Percentiles rank a stretch among this genome's conserved stretches.
Conservation (phyloP, 2,329 filamentous ascomycete genomes). For the Talaromyces sp. region DNA sequence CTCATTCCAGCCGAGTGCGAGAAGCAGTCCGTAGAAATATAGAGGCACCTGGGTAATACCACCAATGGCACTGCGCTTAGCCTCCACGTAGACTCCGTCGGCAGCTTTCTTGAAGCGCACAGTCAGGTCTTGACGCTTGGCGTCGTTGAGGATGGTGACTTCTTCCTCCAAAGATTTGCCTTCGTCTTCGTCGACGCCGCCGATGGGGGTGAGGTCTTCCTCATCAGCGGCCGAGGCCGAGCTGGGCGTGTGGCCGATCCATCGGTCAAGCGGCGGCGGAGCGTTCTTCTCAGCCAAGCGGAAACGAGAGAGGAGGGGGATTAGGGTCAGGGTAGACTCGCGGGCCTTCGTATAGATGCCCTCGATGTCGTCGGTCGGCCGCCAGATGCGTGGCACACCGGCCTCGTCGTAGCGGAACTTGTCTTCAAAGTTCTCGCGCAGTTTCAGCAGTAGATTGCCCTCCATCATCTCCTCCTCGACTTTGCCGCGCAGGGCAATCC, state of each 20-base stretch:
- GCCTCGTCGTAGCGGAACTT: conserved; percentile 97
- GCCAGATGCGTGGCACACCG: conserved; percentile 93
- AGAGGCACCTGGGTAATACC: conserved; percentile 89
- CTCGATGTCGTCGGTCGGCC: conserved; percentile 94
- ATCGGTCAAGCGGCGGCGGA: conserved; percentile 74
- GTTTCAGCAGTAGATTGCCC: conserved; percentile 88
- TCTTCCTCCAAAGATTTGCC: conserved; percentile 94
- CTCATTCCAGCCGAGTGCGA: conserved; percentile 98
- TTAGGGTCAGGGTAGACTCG: conserved; percentile 84
- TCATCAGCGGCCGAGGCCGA: conserved; percentile 77
- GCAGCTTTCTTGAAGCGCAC: conserved; percentile 97
- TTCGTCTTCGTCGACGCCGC: conserved; percentile 89
- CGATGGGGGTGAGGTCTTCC: conserved; percentile 81
- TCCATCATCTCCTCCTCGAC: conserved; percentile 98
- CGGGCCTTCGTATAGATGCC: conserved; percentile 86
- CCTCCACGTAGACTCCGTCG: conserved; percentile 95
- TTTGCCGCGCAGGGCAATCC: conserved; percentile 81
- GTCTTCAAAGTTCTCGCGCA: conserved; percentile 97
- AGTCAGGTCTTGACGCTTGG: conserved; percentile 83
- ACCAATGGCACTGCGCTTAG: conserved; percentile 92
- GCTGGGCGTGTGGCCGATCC: conserved; percentile 72
- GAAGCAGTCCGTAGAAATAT: conserved; percentile 85
- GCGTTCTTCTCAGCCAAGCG: conserved; percentile 66
- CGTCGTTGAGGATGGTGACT: conserved; percentile 87
- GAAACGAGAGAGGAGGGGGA: conserved; percentile 84